Evolutionary conservation across 2,329 filamentous ascomycete genomes (phyloP).

Genomic region (Fusarium verrucosum): DNA sequence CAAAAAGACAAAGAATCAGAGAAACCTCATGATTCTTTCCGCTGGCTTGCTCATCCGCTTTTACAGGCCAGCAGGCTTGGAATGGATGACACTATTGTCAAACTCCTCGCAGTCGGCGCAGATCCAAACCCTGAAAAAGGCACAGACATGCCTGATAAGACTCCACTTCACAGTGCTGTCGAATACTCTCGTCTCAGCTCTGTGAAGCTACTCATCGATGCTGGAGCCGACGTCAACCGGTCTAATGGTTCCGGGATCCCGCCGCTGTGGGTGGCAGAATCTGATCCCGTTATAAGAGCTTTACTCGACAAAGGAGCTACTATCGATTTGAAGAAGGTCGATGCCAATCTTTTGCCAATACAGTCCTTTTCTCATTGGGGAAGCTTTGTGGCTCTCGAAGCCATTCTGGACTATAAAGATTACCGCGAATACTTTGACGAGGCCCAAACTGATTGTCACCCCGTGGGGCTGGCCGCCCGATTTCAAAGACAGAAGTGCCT

Average conservation of each 20-base stretch:
- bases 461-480: rapidly evolving
- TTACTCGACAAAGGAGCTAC: background rate
- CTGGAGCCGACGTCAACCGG: background rate
- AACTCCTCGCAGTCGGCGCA: background rate
- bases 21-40: background rate
- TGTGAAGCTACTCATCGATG: background rate
- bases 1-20: background rate
- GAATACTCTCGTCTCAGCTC: too few species aligned
- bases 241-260: background rate
- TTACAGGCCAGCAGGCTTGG: background rate
- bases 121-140: background rate
- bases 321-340: background rate
- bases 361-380: background rate
- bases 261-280: background rate
- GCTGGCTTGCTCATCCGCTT: background rate
- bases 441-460: rapidly evolving
- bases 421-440: background rate
- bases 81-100: background rate
- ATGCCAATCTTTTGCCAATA: background rate
- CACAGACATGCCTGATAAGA: too few species aligned
- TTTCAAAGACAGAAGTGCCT: background rate
- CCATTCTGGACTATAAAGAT: background rate
- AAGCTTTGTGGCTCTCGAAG: background rate
- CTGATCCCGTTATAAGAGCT: too few species aligned
- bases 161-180: background rate